phyloP scores from a whole-genome alignment of 139 green algal genomes.

The Eudorina sp. region DNA sequence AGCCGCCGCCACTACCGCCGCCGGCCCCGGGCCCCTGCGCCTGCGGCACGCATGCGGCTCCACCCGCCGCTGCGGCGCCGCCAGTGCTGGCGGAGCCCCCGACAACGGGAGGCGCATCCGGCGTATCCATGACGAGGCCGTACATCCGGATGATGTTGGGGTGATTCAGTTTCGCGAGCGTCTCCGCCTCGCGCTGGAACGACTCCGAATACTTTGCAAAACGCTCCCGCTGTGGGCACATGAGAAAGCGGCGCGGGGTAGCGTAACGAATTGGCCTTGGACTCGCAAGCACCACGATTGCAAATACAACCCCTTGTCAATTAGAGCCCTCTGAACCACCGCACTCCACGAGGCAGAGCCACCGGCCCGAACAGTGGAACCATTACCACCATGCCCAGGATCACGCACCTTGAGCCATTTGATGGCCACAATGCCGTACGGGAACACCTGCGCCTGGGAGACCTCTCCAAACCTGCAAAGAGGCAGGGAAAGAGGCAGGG shows the following conservation, averaged over 20 bases:
- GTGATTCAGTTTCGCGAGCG: conserved; percentile 89
- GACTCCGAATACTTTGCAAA: conserved; percentile 79
- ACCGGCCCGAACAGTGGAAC: too few species aligned
- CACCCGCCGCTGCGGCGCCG: conserved; percentile 21
- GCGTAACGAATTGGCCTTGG: too few species aligned
- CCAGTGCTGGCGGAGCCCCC: neutral
- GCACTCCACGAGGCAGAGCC: too few species aligned
- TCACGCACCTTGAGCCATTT: conserved; percentile 87
- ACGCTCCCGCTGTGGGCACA: conserved; percentile 58
- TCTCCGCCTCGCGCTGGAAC: conserved; percentile 88
- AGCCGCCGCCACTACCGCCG: conserved; percentile 42
- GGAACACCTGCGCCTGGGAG: conserved; percentile 71
- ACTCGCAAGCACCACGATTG: too few species aligned
- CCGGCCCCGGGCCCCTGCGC: neutral
- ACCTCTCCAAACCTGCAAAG: conserved; percentile 83
- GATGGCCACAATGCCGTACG: conserved; percentile 84
- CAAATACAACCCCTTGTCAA: too few species aligned
- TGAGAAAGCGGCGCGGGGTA: neutral
- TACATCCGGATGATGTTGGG: conserved; percentile 96
- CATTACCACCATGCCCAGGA: too few species aligned
- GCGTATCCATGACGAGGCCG: conserved; percentile 80
- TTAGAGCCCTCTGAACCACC: too few species aligned
- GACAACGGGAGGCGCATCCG: neutral
- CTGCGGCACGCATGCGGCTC: too few species aligned
- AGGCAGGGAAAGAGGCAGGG: neutral